phyloP scores from a whole-genome alignment of 257 asterid genomes.

The Solanum arcanum region DNA sequence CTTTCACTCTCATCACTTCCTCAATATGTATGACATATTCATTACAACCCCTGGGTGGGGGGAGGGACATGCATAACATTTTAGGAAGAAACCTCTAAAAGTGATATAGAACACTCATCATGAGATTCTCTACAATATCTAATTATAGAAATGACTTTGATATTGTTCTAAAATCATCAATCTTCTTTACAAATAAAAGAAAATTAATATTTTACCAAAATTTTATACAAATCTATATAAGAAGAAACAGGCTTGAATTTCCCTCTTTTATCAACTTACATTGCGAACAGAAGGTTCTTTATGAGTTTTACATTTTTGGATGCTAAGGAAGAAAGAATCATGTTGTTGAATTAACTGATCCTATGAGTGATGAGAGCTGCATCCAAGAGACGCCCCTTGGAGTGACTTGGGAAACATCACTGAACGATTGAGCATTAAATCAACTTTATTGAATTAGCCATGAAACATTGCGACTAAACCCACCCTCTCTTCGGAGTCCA shows the following conservation, averaged over 20 bases:
- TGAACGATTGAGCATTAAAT: neutral
- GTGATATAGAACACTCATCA: neutral
- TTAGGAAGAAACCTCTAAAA: neutral
- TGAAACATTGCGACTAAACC: neutral
- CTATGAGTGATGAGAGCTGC: neutral
- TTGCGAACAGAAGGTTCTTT: neutral
- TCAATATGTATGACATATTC: neutral
- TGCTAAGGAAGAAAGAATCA: neutral
- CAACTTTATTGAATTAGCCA: neutral
- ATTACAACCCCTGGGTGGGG: neutral
- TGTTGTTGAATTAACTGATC: neutral
- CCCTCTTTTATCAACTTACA: neutral
- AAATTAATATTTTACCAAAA: neutral
- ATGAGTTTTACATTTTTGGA: neutral
- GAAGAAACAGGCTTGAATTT: neutral
- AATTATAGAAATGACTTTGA: neutral
- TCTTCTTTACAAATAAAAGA: neutral
- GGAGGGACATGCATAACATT: neutral
- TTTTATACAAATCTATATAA: neutral
- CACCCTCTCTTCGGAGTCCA: neutral
- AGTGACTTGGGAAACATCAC: neutral
- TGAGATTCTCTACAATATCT: neutral
- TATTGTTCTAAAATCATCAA: neutral
- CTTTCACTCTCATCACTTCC: neutral
- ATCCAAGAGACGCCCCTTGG: neutral